phyloP scores from a whole-genome alignment of 768 basidiomycete genomes.

The Agrocybe pediades region DNA sequence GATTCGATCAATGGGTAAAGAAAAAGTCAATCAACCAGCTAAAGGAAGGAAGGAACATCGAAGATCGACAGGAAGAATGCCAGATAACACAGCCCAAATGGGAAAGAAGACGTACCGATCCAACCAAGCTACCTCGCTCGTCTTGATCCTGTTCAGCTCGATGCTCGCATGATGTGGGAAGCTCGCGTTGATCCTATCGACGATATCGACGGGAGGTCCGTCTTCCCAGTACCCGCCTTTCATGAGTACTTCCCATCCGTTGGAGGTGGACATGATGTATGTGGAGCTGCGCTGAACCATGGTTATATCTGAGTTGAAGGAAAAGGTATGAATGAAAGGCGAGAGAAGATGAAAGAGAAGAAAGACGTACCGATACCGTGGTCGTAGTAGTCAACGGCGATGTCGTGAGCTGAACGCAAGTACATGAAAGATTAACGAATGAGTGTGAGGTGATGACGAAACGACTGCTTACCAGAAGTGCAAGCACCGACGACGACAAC shows the following conservation, averaged over 20 bases:
- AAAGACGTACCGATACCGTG: constrained; percentile 31
- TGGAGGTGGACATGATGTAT: constrained; percentile 50
- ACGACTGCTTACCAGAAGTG: constrained; percentile 45
- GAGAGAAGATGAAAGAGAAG: not conserved
- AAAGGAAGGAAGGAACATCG: too few relatives aligned
- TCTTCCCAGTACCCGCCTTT: constrained; percentile 44
- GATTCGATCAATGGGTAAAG: too few relatives aligned
- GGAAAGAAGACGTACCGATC: constrained; percentile 31
- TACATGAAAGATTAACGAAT: not conserved
- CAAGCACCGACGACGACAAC: constrained; percentile 71
- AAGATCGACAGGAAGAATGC: too few relatives aligned
- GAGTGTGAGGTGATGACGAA: not conserved
- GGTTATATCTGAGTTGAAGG: constrained; percentile 11
- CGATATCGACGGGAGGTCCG: constrained; percentile 49
- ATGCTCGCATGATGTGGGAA: constrained; percentile 38
- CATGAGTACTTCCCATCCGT: constrained; percentile 33
- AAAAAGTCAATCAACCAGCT: too few relatives aligned
- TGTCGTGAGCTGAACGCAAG: constrained; percentile 36
- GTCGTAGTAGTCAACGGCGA: constrained; percentile 37
- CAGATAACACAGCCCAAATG: too few relatives aligned
- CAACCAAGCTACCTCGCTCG: constrained; percentile 27
- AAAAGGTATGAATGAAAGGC: not conserved
- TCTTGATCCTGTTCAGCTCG: constrained; percentile 20
- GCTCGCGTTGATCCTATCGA: constrained; percentile 51
- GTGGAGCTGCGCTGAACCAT: constrained; percentile 37